Percentiles rank a stretch among this genome's conserved stretches.
Evolutionary conservation across 768 basidiomycete species (phyloP).

Genomic region (Flagelloscypha sp.): DNA sequence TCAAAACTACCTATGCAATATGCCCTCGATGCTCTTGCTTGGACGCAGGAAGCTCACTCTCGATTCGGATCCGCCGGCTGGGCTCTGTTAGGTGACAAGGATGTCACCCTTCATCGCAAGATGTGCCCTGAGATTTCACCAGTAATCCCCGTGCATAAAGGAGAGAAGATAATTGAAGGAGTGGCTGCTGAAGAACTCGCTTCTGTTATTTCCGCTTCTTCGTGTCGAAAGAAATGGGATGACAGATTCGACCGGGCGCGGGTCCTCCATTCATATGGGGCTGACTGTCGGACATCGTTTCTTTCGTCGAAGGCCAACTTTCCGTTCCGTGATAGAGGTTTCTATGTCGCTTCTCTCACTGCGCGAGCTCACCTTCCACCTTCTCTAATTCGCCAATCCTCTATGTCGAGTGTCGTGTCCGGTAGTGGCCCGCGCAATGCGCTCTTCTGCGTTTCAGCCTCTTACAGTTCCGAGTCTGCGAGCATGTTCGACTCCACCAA

Average conservation of each 20-base stretch:
- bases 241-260: conserved; percentile 68
- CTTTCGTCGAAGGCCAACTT: conserved; percentile 70
- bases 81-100: conserved; percentile 71
- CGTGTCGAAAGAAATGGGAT: conserved; percentile 80
- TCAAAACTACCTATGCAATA: conserved; percentile 70
- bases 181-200: conserved; percentile 89
- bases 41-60: conserved; percentile 66
- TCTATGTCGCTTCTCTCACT: conserved; percentile 69
- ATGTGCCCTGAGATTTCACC: conserved; percentile 71
- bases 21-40: conserved; percentile 74
- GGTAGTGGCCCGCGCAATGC: conserved; percentile 44
- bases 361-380: conserved; percentile 46
- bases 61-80: conserved; percentile 52
- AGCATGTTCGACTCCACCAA: conserved; percentile 50
- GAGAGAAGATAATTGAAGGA: conserved; percentile 87
- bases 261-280: conserved; percentile 71
- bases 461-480: conserved; percentile 62
- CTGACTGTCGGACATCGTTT: conserved; percentile 65
- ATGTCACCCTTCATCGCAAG: conserved; percentile 67
- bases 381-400: too few relatives aligned
- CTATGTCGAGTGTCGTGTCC: conserved; percentile 31
- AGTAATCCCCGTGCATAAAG: conserved; percentile 76
- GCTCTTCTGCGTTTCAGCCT: conserved; percentile 78
- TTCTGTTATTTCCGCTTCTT: conserved; percentile 57
- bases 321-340: conserved; percentile 85